Evolutionary conservation across 2,329 filamentous ascomycete species (phyloP), one percentile per base, ranked within the genome.

Genomic region (Hymenoscyphus linearis): DNA sequence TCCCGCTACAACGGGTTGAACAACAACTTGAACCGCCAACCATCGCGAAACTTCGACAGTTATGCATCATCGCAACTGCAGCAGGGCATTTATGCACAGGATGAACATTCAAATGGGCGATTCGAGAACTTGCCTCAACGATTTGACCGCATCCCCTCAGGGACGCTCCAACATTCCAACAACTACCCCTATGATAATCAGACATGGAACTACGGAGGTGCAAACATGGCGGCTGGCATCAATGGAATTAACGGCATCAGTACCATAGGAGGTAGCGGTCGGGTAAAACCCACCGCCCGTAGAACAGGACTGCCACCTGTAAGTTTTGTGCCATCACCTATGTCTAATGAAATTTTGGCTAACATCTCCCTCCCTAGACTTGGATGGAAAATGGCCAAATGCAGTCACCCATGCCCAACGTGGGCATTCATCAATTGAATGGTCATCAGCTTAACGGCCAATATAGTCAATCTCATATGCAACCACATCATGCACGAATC

Each of bases 21-120:
- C 34, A 58, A 35, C 40, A 80, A 50, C 13, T 78, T 89, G 61
- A 85, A 88, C 71, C 85, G 89, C 68, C 87, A 89, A 73, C 79
- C 85, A 52, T 93, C 91, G 68, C 85, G 91, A 69, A 89, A 89
- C 68, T 90, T 93, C 73, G 91, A 96, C 68, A 80, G 82, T 63
- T 88, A 89, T 63, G 52, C 52, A 18, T 55, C 60, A 13, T 55
- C 60, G 12, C 59, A 60, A 55, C 62, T 67, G 58, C 85, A 86
- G 72, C 82, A 85, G 56, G 85, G 84, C 62, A 80, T 93, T 58
- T 96, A 93, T 75, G 80, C 81, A 16, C 80, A 83, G 57, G 90
- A 95, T 59, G 85, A 88, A 68, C 81, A 83, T 67, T 79, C 81
- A 70, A 50, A 59, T 22, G 31, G 62, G 22, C 80, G 78, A 69